Percentiles rank a stretch among this genome's conserved stretches.
phyloP scores from a whole-genome alignment of 2,329 filamentous ascomycete genomes.

The Microdochium nivale region DNA sequence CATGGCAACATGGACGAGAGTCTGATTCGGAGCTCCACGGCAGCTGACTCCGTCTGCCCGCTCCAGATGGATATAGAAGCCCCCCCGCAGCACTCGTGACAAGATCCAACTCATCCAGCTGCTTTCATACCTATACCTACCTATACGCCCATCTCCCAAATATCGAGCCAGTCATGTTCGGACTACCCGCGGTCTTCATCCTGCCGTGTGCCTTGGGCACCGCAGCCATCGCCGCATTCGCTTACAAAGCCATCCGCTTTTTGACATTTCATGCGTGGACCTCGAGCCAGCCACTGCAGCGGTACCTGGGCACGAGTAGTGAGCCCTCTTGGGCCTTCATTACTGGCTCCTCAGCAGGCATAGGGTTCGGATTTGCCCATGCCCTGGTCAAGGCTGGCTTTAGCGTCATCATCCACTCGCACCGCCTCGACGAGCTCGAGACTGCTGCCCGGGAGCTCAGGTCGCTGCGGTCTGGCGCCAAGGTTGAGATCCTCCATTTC shows the following conservation, averaged over 20 bases:
- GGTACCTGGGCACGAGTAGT: not conserved
- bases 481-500: not conserved
- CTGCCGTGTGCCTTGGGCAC: not conserved
- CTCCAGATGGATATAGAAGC: too few species aligned
- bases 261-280: not conserved
- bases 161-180: too few species aligned
- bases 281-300: not conserved
- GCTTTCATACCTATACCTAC: too few species aligned
- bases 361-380: not conserved
- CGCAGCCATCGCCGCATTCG: not conserved
- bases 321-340: not conserved
- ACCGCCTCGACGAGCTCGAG: not conserved
- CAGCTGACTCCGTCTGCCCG: too few species aligned
- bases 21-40: too few species aligned
- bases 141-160: too few species aligned
- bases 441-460: not conserved
- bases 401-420: not conserved
- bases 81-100: too few species aligned
- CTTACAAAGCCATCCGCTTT: not conserved
- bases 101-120: too few species aligned
- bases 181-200: too few species aligned
- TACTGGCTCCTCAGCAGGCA: not conserved
- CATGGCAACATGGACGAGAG: too few species aligned
- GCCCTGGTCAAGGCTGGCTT: not conserved
- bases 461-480: not conserved